Conservation (phyloP, 352 stramenopile species). For the Halophytophthora polymorphica region DNA sequence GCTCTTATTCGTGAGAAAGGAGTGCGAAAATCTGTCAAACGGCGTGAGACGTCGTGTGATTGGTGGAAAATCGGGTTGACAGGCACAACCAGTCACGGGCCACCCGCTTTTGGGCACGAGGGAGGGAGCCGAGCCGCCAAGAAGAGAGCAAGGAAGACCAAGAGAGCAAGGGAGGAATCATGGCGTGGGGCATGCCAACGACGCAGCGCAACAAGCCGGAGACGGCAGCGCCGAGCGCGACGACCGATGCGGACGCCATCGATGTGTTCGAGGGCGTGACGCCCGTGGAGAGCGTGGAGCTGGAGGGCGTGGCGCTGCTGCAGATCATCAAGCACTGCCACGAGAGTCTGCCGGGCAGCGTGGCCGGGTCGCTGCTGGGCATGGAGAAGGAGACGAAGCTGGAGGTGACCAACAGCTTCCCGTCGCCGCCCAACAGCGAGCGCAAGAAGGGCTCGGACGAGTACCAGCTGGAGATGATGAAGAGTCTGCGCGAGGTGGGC, state of each 20-base stretch:
- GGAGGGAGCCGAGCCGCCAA: conserved; percentile 20
- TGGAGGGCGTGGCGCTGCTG: conserved; percentile 85
- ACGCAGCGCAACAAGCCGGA: conserved; percentile 25
- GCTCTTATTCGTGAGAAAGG: conserved; percentile 17
- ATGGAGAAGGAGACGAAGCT: conserved; percentile 90
- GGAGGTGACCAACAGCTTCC: conserved; percentile 98
- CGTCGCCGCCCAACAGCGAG: conserved; percentile 85
- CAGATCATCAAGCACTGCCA: conserved; percentile 99
- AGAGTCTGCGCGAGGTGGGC: conserved; percentile 97
- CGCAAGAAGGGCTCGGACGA: conserved; percentile 88
- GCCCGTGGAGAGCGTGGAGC: conserved; percentile 61
- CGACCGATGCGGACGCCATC: conserved; percentile 32
- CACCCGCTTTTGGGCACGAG: neutral
- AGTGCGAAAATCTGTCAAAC: too few relatives aligned
- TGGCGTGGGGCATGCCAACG: conserved; percentile 62
- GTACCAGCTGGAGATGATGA: conserved; percentile 99
- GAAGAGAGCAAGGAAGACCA: conserved; percentile 13
- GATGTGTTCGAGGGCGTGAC: conserved; percentile 74
- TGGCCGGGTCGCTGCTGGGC: conserved; percentile 95
- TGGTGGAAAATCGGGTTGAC: conserved; percentile 33
- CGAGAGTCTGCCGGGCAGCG: conserved; percentile 91
- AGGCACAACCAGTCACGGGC: conserved; percentile 50
- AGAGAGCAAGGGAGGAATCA: conserved; percentile 19
- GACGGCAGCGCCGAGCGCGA: conserved; percentile 11
- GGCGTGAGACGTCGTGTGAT: conserved; percentile 20